Evolutionary conservation across 371 early-diverging fungal genomes (phyloP), one percentile per base, ranked within the genome.

Genomic region (Mortierella sp.): DNA sequence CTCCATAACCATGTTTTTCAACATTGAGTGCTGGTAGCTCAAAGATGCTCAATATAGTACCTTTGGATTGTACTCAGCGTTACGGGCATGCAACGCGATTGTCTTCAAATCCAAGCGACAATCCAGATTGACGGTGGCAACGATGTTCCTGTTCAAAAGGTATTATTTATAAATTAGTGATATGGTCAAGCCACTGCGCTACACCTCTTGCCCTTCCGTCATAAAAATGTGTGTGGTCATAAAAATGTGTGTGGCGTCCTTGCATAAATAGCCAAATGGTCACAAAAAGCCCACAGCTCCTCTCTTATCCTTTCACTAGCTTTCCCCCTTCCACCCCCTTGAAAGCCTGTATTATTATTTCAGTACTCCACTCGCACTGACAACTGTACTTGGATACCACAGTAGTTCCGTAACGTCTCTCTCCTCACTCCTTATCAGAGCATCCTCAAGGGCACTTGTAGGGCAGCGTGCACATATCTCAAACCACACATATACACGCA

Each of bases 21-120:
- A 39, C 39, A 35, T 28, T 32, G 8, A 39, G 3, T 49, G 6
- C 18, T 20, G 49, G 43, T 9, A 40, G 43, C 43, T 40, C 43
- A 40, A 40, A 40, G 49, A 60, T 37, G 37, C 35, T 43, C 24
- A 62, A 26, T 20, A 26, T 40, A 64, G 67, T 90, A 97, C 97
- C 95, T 99, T 99, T 79, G 99, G 99, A 89, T 99, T 99, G 90
- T 99, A 99, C 88, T 99, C 99, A 73, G 99, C 99, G 88, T 99
- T 99, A 83, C 99, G 95, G 28, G 99, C 99, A 77, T 99, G 98
- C 64, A 99, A 91, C 49, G 99, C 99, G 85, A 99, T 99, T 28
- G 97, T 98, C 89, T 99, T 99, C 66, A 99, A 86, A 86, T 99
- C 99, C 76, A 99, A 92, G 70, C 97, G 94, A 90, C 98, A 98